A percentile compares a stretch with the other conserved stretches of the same genome.
Evolutionary conservation across 139 green algal genomes (phyloP).

Genomic region (Raphidocelis subcapitata): DNA sequence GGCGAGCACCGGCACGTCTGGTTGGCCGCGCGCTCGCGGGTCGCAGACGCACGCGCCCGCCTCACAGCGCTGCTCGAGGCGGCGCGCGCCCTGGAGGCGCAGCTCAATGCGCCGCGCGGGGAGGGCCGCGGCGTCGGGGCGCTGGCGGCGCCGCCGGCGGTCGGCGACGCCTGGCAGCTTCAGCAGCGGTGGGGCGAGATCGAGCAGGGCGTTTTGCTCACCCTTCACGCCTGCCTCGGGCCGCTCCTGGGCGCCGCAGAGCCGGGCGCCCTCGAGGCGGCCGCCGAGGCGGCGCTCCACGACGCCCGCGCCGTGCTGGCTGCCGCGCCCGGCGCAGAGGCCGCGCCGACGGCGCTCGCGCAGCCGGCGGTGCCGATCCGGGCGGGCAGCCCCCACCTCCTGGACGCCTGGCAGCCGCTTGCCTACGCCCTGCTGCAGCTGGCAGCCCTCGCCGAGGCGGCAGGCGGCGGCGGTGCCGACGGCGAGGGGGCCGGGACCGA

Average conservation of each 20-base stretch:
- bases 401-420: no score
- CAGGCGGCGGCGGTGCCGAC: background rate
- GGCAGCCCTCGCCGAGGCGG: background rate
- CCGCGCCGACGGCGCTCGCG: no score
- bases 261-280: background rate
- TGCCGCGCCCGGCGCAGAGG: no score
- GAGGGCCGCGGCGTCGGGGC: background rate
- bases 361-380: no score
- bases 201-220: background rate
- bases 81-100: background rate
- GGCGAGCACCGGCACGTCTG: no score
- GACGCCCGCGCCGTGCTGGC: no score
- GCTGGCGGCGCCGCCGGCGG: no score
- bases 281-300: background rate
- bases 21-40: no score
- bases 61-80: background rate
- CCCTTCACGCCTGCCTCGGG: background rate
- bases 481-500: background rate
- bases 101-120: constrained; percentile 2
- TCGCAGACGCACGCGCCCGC: no score
- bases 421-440: constrained; percentile 1
- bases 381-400: no score
- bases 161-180: constrained; percentile 1
- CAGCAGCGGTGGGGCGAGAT: constrained; percentile 16
- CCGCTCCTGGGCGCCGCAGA: constrained; percentile 3